These are phyloP conservation scores for Aspergillus terreus DNA, from an alignment of 2,329 filamentous ascomycete species.

Conservation along the genomic window DNA sequence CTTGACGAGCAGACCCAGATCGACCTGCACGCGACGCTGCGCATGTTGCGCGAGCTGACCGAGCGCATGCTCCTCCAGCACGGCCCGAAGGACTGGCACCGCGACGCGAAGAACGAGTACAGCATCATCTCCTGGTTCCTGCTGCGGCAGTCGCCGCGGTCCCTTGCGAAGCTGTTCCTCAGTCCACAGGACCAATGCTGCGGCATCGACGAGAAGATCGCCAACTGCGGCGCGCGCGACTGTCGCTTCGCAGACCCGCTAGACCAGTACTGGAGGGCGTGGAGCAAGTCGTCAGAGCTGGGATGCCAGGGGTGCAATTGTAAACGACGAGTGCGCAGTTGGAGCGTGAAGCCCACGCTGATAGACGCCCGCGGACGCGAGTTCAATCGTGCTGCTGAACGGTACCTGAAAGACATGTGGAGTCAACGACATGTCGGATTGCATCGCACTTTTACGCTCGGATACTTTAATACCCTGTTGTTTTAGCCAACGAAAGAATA, in stretches of 20 bases:
- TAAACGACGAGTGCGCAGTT: conserved; percentile 22
- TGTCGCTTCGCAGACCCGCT: conserved; percentile 24
- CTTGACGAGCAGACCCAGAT: conserved; percentile 22
- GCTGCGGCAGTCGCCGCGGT: conserved; percentile 21
- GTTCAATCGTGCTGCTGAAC: conserved; percentile 22
- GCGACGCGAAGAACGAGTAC: conserved; percentile 22
- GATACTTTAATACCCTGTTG: conserved; percentile 16
- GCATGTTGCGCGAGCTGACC: conserved; percentile 27
- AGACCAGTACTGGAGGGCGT: conserved; percentile 26
- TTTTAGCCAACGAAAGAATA: conserved; percentile 3
- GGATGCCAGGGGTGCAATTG: conserved; percentile 24
- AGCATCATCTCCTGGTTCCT: conserved; percentile 28
- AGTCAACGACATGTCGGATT: conserved; percentile 22
- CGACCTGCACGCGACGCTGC: conserved; percentile 25
- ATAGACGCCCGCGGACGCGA: conserved; percentile 24
- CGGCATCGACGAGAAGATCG: conserved; percentile 16
- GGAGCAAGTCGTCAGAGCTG: conserved; percentile 21
- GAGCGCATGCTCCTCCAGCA: conserved; percentile 28
- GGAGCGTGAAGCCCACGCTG: conserved; percentile 26
- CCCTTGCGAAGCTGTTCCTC: conserved; percentile 23
- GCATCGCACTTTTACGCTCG: conserved; percentile 19
- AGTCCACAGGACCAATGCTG: conserved; percentile 25
- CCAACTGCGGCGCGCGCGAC: conserved; percentile 8
- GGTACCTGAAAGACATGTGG: conserved; percentile 28
- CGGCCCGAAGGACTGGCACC: conserved; percentile 24